These are phyloP conservation scores for Cladochytrium replicatum DNA, from an alignment of 192 early-diverging fungal species.

Conservation along the genomic window DNA sequence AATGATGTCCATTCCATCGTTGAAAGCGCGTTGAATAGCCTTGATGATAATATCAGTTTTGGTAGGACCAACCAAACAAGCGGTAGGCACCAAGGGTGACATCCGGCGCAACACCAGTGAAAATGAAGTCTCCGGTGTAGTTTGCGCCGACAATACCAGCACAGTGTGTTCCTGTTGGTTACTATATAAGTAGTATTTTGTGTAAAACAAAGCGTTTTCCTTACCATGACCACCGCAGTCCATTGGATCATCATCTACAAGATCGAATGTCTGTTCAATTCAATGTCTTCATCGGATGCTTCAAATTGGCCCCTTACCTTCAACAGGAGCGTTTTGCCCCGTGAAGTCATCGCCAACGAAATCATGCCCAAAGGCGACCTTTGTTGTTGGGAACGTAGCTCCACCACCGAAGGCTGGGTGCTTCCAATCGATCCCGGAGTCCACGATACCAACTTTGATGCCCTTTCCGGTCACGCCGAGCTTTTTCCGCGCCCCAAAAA, in stretches of 20 bases:
- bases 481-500: conserved; percentile 13
- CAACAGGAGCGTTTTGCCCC: background rate
- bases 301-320: no score
- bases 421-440: conserved; percentile 6
- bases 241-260: conserved; percentile 37
- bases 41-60: conserved; percentile 63
- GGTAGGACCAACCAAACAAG: conserved; percentile 62
- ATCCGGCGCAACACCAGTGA: conserved; percentile 68
- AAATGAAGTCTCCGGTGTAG: conserved; percentile 7
- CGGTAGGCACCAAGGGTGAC: conserved; percentile 72
- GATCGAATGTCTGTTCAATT: no score
- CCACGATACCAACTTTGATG: conserved; percentile 8
- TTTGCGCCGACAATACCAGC: conserved; percentile 37
- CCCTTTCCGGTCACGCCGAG: conserved; percentile 15
- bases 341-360: conserved; percentile 5
- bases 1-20: conserved; percentile 69
- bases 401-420: conserved; percentile 12
- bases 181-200: no score
- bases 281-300: no score
- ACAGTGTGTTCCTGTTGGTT: conserved; percentile 45
- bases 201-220: no score
- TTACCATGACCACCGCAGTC: no score
- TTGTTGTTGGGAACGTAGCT: conserved; percentile 8
- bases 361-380: background rate
- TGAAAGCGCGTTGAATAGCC: conserved; percentile 60